phyloP scores from a whole-genome alignment of 148 eudicot species.

The Camellia sinensis region DNA sequence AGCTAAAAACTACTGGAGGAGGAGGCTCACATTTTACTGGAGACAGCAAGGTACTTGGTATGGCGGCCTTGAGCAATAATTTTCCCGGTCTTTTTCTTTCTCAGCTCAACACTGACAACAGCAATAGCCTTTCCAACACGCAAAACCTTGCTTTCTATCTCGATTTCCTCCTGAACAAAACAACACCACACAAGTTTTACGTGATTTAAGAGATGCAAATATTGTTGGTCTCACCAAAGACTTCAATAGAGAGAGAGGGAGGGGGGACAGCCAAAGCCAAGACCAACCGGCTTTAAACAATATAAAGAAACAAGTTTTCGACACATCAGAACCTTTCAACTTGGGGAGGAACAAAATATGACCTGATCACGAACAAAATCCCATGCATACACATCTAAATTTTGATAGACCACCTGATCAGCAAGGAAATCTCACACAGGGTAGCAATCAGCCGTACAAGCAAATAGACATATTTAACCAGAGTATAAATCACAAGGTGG shows the following conservation, averaged over 20 bases:
- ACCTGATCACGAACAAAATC: neutral
- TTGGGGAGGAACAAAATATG: neutral
- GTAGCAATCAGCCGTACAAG: neutral
- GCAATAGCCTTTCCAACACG: constrained; percentile 85
- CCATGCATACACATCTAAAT: neutral
- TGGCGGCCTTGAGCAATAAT: constrained; percentile 90
- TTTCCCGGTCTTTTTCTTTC: constrained; percentile 76
- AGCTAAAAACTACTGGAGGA: neutral
- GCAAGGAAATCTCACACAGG: no score
- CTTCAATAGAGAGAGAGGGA: neutral
- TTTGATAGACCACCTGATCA: no score
- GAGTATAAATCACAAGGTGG: neutral
- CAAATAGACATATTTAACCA: neutral
- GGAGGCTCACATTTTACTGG: constrained; percentile 53
- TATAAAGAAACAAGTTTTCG: no score
- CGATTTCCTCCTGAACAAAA: constrained; percentile 74
- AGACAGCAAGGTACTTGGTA: constrained; percentile 72
- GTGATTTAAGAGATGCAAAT: neutral
- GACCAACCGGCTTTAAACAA: neutral
- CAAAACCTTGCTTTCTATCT: constrained; percentile 70
- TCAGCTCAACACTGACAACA: constrained; percentile 74
- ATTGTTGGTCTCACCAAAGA: neutral
- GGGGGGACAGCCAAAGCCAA: neutral
- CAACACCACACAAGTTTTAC: neutral
- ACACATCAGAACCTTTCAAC: neutral